Conservation (phyloP, 352 stramenopile species). For the Pythium scleroteichum region DNA sequence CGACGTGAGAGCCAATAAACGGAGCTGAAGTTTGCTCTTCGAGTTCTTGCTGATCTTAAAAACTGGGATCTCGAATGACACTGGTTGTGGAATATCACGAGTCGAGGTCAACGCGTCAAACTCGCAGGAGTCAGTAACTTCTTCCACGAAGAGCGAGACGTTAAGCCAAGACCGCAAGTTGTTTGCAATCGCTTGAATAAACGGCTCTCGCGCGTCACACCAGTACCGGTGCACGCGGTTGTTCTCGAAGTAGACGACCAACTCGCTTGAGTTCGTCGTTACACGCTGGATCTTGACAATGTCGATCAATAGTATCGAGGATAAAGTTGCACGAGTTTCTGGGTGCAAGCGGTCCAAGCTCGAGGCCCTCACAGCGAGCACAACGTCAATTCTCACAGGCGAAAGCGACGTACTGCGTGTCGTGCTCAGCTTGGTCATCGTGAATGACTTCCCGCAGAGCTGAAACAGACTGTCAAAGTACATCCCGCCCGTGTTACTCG, state of each 20-base stretch:
- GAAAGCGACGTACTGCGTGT: constrained; percentile 63
- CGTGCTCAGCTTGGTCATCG: constrained; percentile 85
- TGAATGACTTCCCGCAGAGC: constrained; percentile 83
- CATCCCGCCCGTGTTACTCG: constrained; percentile 61
- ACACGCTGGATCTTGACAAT: constrained; percentile 90
- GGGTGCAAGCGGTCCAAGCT: constrained; percentile 76
- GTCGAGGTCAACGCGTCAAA: constrained; percentile 82
- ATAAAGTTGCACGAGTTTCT: constrained; percentile 65
- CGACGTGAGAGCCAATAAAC: constrained; percentile 67
- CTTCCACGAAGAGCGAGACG: constrained; percentile 79
- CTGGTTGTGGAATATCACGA: constrained; percentile 74
- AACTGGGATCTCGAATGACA: constrained; percentile 84
- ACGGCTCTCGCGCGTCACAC: constrained; percentile 83
- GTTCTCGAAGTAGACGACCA: constrained; percentile 86
- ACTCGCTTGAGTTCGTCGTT: constrained; percentile 79
- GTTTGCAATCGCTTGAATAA: constrained; percentile 86
- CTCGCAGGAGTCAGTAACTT: constrained; percentile 82
- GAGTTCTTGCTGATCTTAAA: constrained; percentile 86
- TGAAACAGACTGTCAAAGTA: constrained; percentile 89
- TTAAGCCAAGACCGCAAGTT: constrained; percentile 86
- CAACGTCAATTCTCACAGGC: constrained; percentile 69
- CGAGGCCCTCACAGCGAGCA: constrained; percentile 75
- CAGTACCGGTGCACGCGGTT: constrained; percentile 88
- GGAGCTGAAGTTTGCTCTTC: constrained; percentile 69
- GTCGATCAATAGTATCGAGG: constrained; percentile 83